Evolutionary conservation across 768 basidiomycete species (phyloP).

Genomic region (Naganishia kalamii): DNA sequence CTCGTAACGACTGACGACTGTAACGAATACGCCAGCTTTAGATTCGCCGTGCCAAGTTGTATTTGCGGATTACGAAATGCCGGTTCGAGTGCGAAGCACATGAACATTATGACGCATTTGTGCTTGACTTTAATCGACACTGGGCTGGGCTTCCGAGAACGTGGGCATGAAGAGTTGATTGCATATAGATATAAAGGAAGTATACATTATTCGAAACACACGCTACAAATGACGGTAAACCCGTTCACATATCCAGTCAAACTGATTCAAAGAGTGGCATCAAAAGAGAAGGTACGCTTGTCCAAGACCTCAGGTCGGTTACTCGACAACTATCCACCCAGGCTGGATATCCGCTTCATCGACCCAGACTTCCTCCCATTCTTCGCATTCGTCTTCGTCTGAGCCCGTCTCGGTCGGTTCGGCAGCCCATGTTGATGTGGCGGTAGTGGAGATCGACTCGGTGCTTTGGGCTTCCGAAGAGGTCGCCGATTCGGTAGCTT

Average conservation of each 20-base stretch:
- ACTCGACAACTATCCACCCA: slow-evolving; percentile 23
- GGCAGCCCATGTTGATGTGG: not conserved
- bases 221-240: not conserved
- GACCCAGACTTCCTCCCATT: slow-evolving; percentile 24
- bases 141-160: too few relatives aligned
- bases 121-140: too few relatives aligned
- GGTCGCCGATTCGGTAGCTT: slow-evolving; percentile 4
- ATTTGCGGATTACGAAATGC: not conserved
- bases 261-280: slow-evolving; percentile 10
- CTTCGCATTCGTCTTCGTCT: slow-evolving; percentile 13
- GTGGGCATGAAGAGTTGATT: too few relatives aligned
- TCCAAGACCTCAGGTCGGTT: not conserved
- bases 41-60: not conserved
- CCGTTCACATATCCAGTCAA: not conserved
- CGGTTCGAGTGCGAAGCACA: too few relatives aligned
- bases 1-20: not conserved
- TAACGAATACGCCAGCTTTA: not conserved
- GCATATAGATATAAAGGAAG: slow-evolving; percentile 3
- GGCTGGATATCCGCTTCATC: slow-evolving; percentile 21
- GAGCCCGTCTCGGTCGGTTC: slow-evolving; percentile 4
- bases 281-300: not conserved
- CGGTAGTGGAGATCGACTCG: not conserved
- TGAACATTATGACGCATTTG: too few relatives aligned
- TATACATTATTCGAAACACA: slow-evolving; percentile 2
- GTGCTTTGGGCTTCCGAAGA: not conserved